These are phyloP conservation scores for Saitozyma podzolica DNA, from an alignment of 768 basidiomycete species.

Conservation along the genomic window DNA sequence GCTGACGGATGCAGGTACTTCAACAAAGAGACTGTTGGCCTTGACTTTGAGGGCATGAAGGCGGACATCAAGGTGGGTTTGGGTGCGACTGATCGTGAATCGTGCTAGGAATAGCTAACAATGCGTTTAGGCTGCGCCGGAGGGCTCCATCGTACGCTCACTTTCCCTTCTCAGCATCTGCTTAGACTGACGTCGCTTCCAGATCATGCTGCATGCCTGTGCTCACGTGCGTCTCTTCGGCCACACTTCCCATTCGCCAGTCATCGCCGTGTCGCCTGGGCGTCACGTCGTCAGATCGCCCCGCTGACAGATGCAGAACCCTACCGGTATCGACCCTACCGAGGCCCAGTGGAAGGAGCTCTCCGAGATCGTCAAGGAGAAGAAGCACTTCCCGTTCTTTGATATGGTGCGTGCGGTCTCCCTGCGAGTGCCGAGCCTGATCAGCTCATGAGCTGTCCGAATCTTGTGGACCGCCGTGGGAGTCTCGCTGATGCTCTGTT, in stretches of 20 bases:
- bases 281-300: neutral
- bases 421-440: neutral
- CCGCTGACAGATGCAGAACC: conserved; percentile 67
- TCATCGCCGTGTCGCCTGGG: neutral
- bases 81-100: conserved; percentile 56
- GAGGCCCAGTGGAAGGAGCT: conserved; percentile 88
- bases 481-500: neutral
- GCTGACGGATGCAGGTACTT: conserved; percentile 60
- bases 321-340: conserved; percentile 97
- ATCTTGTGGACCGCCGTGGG: neutral
- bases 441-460: too few species aligned
- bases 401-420: conserved; percentile 65
- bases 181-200: conserved; percentile 65
- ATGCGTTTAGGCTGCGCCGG: conserved; percentile 64
- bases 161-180: conserved; percentile 72
- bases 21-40: conserved; percentile 77
- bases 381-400: conserved; percentile 93
- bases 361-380: conserved; percentile 78
- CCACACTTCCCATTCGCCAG: neutral
- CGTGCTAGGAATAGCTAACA: neutral
- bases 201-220: conserved; percentile 86
- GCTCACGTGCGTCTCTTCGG: conserved; percentile 55
- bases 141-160: conserved; percentile 64
- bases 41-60: conserved; percentile 88
- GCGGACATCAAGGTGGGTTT: conserved; percentile 63